A percentile compares a stretch with the other conserved stretches of the same genome.
These are phyloP conservation scores for Tolypocladium amazonense DNA, from an alignment of 2,329 filamentous ascomycete species.

Conservation along the genomic window DNA sequence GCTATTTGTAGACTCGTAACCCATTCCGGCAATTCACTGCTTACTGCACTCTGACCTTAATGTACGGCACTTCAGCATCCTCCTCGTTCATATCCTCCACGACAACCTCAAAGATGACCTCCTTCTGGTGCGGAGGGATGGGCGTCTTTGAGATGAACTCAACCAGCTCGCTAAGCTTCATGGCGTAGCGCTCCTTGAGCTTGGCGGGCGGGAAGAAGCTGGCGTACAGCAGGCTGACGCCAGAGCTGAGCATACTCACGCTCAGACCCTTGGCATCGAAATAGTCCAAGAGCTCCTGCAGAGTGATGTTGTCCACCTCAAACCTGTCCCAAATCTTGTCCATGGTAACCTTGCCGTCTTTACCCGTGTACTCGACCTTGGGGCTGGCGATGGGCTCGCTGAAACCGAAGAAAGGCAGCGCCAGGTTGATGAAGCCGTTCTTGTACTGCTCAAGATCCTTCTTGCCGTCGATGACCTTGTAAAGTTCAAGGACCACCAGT, in stretches of 20 bases:
- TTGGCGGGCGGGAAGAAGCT: constrained; percentile 75
- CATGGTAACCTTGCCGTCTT: constrained; percentile 67
- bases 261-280: constrained; percentile 73
- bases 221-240: constrained; percentile 88
- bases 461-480: constrained; percentile 95
- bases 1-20: constrained; percentile 4
- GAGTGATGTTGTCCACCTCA: constrained; percentile 75
- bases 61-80: constrained; percentile 94
- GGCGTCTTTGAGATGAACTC: constrained; percentile 86
- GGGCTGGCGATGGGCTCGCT: constrained; percentile 91
- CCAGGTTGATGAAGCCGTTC: constrained; percentile 96
- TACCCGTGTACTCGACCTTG: constrained; percentile 80
- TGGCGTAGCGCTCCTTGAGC: constrained; percentile 68
- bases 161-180: constrained; percentile 84
- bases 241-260: constrained; percentile 93
- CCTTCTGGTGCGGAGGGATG: constrained; percentile 83
- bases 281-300: constrained; percentile 71
- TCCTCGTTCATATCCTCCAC: constrained; percentile 81
- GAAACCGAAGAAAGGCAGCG: constrained; percentile 95
- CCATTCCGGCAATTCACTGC: neutral
- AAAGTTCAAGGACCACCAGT: constrained; percentile 82
- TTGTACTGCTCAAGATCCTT: constrained; percentile 97
- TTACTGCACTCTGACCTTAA: constrained; percentile 66
- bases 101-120: constrained; percentile 93
- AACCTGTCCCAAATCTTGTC: constrained; percentile 99